Evolutionary conservation across 345 rosid genomes (phyloP).

Genomic region (Syzygium aromaticum): DNA sequence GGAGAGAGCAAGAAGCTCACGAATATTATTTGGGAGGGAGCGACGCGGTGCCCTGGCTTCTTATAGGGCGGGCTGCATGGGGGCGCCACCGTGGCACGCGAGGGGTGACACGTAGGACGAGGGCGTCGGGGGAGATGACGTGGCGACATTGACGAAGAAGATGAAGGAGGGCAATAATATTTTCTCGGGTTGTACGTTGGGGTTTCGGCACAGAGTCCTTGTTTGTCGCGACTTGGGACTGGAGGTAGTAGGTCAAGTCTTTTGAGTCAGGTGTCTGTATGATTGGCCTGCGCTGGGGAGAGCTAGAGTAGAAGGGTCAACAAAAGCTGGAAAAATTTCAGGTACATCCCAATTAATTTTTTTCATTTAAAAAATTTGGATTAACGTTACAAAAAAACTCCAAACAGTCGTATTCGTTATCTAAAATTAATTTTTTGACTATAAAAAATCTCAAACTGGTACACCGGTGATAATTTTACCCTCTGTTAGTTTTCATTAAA

Average conservation of each 20-base stretch:
- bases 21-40: not conserved
- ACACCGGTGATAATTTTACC: too few relatives aligned
- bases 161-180: not conserved
- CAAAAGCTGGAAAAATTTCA: not conserved
- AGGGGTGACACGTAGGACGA: not conserved
- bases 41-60: not conserved
- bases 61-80: not conserved
- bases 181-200: not conserved
- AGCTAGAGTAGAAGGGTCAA: not conserved
- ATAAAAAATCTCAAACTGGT: too few relatives aligned
- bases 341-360: not conserved
- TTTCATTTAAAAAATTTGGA: not conserved
- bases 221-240: not conserved
- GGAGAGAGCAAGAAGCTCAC: not conserved
- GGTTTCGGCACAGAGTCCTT: not conserved
- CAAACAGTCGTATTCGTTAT: fast-evolving
- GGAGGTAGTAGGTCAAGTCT: not conserved
- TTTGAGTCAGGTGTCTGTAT: not conserved
- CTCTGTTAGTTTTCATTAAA: too few relatives aligned
- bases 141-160: not conserved
- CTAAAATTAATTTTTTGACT: too few relatives aligned
- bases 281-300: not conserved
- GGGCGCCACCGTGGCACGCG: not conserved
- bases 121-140: not conserved
- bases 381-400: too few relatives aligned